These are phyloP conservation scores for Pyrenochaeta sp. DNA, from an alignment of 2,329 filamentous ascomycete species.

Conservation along the genomic window DNA sequence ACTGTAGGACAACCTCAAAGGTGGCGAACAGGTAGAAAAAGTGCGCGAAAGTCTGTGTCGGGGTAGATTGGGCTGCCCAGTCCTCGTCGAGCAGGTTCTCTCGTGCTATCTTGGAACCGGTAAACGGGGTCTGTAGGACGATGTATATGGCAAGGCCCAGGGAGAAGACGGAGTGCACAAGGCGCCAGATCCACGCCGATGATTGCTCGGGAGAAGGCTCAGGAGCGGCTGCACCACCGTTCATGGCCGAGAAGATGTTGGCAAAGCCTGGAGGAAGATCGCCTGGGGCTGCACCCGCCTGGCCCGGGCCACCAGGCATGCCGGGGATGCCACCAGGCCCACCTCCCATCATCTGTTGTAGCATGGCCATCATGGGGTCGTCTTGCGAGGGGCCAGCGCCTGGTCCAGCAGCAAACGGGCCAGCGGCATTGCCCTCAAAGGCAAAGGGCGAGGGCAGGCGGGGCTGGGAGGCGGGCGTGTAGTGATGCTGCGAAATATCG, in stretches of 20 bases:
- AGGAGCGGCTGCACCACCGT: constrained; percentile 46
- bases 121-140: constrained; percentile 71
- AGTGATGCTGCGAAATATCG: constrained; percentile 79
- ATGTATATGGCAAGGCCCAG: constrained; percentile 75
- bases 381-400: constrained; percentile 52
- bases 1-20: constrained; percentile 75
- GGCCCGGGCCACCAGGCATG: constrained; percentile 33
- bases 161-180: constrained; percentile 76
- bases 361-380: constrained; percentile 77
- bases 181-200: constrained; percentile 69
- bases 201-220: constrained; percentile 50
- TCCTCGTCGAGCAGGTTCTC: constrained; percentile 33
- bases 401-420: constrained; percentile 26
- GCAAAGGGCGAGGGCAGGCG: constrained; percentile 48
- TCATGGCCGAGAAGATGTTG: constrained; percentile 55
- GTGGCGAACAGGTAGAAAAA: constrained; percentile 86
- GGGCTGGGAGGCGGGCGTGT: constrained; percentile 61
- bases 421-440: constrained; percentile 33
- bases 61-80: constrained; percentile 40
- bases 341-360: constrained; percentile 73
- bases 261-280: constrained; percentile 52
- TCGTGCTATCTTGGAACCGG: constrained; percentile 69
- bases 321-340: constrained; percentile 47
- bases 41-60: constrained; percentile 55
- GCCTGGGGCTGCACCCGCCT: constrained; percentile 33